Percentiles rank a stretch among this genome's conserved stretches.
phyloP scores from a whole-genome alignment of 192 early-diverging fungal species.

The Backusella tarrabulga region DNA sequence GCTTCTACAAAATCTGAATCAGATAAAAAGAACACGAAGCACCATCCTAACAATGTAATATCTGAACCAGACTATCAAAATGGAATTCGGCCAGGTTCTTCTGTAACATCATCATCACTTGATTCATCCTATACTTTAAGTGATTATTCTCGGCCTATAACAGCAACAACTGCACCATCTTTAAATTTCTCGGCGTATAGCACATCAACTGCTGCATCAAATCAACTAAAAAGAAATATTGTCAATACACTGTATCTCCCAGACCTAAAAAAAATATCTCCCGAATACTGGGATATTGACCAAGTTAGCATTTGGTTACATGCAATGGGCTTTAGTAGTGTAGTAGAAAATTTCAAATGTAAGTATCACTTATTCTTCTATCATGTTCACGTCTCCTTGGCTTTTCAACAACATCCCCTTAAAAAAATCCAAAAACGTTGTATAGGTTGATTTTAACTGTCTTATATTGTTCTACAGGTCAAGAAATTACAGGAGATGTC shows the following conservation, averaged over 20 bases:
- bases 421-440: neutral
- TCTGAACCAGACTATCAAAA: neutral
- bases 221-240: neutral
- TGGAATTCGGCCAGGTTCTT: neutral
- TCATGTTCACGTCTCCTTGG: neutral
- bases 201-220: neutral
- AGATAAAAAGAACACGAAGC: neutral
- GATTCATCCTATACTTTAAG: neutral
- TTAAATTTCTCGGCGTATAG: neutral
- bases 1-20: neutral
- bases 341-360: constrained; percentile 18
- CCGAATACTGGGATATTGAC: constrained; percentile 27
- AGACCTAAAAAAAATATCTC: neutral
- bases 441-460: neutral
- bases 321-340: constrained; percentile 22
- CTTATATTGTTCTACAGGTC: constrained; percentile 41
- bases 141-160: neutral
- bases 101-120: constrained; percentile 3
- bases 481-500: constrained; percentile 65
- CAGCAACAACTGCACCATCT: neutral
- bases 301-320: constrained; percentile 28
- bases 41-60: neutral
- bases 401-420: neutral
- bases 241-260: neutral
- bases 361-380: neutral